These are phyloP conservation scores for Alternaria hordeiaustralica DNA, from an alignment of 2,329 filamentous ascomycete genomes.

Conservation along the genomic window DNA sequence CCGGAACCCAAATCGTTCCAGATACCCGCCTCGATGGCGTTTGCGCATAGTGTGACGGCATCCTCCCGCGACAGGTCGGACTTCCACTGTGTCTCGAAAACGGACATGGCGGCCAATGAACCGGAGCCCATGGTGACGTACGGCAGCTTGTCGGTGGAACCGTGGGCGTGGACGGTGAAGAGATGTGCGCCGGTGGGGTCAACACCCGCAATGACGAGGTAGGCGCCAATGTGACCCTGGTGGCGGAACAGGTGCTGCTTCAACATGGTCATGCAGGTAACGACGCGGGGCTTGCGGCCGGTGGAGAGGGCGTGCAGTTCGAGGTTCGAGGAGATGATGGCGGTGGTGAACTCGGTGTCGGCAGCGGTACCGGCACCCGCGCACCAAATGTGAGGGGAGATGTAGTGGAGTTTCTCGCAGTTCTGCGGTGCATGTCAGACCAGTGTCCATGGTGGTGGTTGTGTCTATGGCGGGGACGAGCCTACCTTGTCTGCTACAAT, in stretches of 20 bases:
- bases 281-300: conserved; percentile 93
- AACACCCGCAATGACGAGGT: conserved; percentile 94
- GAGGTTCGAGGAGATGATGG: conserved; percentile 97
- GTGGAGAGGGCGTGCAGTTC: conserved; percentile 97
- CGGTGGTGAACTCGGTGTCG: conserved; percentile 98
- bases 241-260: conserved; percentile 99
- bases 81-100: conserved; percentile 98
- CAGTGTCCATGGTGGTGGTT: not conserved
- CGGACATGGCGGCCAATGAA: conserved; percentile 93
- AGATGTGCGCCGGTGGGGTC: conserved; percentile 94
- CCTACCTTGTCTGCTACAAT: conserved; percentile 96
- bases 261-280: conserved; percentile 99
- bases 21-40: conserved; percentile 95
- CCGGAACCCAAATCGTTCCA: conserved; percentile 98
- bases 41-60: conserved; percentile 80
- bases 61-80: conserved; percentile 75
- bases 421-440: conserved; percentile 63
- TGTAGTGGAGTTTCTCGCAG: conserved; percentile 99
- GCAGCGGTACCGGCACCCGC: conserved; percentile 96
- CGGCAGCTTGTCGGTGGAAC: conserved; percentile 96
- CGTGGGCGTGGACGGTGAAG: conserved; percentile 98
- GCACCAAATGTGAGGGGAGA: conserved; percentile 98
- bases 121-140: conserved; percentile 99
- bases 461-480: not conserved
- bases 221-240: conserved; percentile 97